These are phyloP conservation scores for Ascochyta pisi DNA, from an alignment of 2,329 filamentous ascomycete species.

Conservation along the genomic window DNA sequence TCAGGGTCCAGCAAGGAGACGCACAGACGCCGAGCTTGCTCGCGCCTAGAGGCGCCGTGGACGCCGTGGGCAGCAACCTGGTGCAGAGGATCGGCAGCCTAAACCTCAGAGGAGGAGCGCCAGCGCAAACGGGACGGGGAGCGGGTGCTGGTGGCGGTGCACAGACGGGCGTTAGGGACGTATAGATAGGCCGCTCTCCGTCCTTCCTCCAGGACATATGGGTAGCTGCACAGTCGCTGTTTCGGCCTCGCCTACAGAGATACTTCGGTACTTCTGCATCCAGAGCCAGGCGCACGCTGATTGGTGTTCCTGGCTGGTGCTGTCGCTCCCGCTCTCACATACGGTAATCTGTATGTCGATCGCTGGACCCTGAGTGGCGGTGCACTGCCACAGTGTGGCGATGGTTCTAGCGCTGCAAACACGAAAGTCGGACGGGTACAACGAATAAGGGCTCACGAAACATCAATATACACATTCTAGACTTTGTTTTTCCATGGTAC, in stretches of 20 bases:
- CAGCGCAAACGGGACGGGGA: slow-evolving; percentile 29
- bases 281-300: slow-evolving; percentile 15
- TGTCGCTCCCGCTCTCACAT: background rate
- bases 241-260: slow-evolving; percentile 14
- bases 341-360: slow-evolving; percentile 22
- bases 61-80: slow-evolving; percentile 89
- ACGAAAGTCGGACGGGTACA: background rate
- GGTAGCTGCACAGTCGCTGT: background rate
- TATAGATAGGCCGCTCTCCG: slow-evolving; percentile 29
- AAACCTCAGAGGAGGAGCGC: slow-evolving; percentile 64
- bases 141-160: slow-evolving; percentile 27
- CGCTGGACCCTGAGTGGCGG: slow-evolving; percentile 21
- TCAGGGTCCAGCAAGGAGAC: slow-evolving; percentile 85
- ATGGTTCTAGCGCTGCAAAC: background rate
- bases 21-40: slow-evolving; percentile 80
- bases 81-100: slow-evolving; percentile 85
- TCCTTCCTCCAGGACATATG: background rate
- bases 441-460: slow-evolving; percentile 10
- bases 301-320: slow-evolving; percentile 35
- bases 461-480: slow-evolving; percentile 10
- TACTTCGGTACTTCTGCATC: background rate
- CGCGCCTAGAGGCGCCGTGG: slow-evolving; percentile 87
- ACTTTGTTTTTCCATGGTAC: background rate
- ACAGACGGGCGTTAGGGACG: slow-evolving; percentile 42
- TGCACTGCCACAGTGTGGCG: slow-evolving; percentile 18